phyloP scores from a whole-genome alignment of 2,329 filamentous ascomycete genomes.

The Microsporum ferrugineum region DNA sequence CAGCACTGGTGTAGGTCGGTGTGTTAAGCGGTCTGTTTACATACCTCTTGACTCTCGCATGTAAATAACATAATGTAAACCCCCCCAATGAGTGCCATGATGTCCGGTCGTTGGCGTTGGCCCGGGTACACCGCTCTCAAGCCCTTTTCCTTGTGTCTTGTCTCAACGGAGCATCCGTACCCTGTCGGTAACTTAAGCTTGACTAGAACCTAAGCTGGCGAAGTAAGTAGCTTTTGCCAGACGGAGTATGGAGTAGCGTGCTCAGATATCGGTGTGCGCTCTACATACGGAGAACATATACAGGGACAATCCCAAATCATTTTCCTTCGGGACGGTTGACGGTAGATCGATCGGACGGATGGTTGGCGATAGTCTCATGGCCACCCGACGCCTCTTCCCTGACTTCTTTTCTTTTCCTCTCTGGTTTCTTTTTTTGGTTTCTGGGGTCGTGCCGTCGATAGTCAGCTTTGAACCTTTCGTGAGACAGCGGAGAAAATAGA shows the following conservation, averaged over 20 bases:
- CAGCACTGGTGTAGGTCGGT: background rate
- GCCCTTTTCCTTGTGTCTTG: background rate
- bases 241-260: background rate
- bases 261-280: background rate
- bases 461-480: background rate
- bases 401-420: background rate
- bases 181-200: background rate
- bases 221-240: background rate
- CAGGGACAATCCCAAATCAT: background rate
- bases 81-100: background rate
- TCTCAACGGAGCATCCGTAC: background rate
- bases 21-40: constrained; percentile 1
- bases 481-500: background rate
- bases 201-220: background rate
- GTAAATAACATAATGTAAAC: background rate
- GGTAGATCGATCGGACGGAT: background rate
- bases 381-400: constrained; percentile 1
- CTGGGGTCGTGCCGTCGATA: background rate
- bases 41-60: background rate
- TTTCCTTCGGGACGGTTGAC: background rate
- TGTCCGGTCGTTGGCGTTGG: background rate
- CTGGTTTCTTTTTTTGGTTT: background rate
- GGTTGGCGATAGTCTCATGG: constrained; percentile 1
- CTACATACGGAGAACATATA: background rate
- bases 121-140: constrained; percentile 3